These are phyloP conservation scores for Mortierella sp. DNA, from an alignment of 371 early-diverging fungal species.

Conservation along the genomic window DNA sequence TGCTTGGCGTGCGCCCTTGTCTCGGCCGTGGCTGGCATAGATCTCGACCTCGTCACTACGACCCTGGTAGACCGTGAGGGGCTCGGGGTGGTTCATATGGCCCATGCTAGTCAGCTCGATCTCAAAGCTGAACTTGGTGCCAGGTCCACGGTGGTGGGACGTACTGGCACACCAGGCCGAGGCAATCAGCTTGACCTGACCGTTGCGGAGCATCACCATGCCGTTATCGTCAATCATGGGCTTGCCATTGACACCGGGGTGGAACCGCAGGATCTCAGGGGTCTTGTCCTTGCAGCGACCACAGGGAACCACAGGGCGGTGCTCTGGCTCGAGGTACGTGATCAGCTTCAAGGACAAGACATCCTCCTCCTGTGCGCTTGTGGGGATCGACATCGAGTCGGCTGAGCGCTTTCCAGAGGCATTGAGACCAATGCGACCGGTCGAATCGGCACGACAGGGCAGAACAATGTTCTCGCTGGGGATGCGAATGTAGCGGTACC, in stretches of 20 bases:
- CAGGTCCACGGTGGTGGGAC: conserved; percentile 42
- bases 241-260: conserved; percentile 43
- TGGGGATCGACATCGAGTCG: conserved; percentile 28
- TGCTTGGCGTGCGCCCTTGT: conserved; percentile 27
- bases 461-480: conserved; percentile 38
- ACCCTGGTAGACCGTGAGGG: conserved; percentile 26
- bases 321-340: conserved; percentile 38
- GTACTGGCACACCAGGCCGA: conserved; percentile 46
- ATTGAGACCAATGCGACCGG: conserved; percentile 23
- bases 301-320: conserved; percentile 36
- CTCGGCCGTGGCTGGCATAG: conserved; percentile 38
- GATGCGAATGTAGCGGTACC: conserved; percentile 34
- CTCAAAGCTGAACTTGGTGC: conserved; percentile 42
- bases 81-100: conserved; percentile 12
- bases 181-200: conserved; percentile 39
- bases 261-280: conserved; percentile 39
- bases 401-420: conserved; percentile 36
- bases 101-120: conserved; percentile 35
- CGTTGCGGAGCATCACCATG: conserved; percentile 41
- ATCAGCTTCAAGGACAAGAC: conserved; percentile 35
- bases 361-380: conserved; percentile 44
- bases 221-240: conserved; percentile 50
- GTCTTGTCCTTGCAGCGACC: conserved; percentile 47
- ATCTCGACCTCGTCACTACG: conserved; percentile 41
- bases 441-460: conserved; percentile 32